A percentile compares a stretch with the other conserved stretches of the same genome.
Conservation (phyloP, 2,329 filamentous ascomycete species). For the Colletotrichum kahawae region DNA sequence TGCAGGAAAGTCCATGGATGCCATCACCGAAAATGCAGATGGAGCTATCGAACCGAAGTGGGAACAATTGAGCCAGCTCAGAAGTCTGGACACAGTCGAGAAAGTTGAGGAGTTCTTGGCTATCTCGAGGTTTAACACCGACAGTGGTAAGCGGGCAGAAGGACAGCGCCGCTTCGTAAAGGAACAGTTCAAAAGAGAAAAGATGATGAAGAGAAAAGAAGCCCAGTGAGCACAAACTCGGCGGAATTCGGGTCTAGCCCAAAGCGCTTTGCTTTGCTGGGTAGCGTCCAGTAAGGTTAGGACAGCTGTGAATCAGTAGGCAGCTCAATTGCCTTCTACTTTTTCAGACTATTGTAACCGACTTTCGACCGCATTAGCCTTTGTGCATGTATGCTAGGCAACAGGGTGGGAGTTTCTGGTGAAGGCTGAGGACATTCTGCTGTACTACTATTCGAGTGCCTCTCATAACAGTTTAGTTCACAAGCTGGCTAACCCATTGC, state of each 20-base stretch:
- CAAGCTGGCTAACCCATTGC: neutral
- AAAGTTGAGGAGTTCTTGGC: conserved; percentile 64
- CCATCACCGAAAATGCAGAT: conserved; percentile 46
- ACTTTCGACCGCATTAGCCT: neutral
- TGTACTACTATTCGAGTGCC: neutral
- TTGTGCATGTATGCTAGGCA: neutral
- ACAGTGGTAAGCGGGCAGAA: conserved; percentile 9
- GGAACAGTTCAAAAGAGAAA: neutral
- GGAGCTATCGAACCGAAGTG: conserved; percentile 55
- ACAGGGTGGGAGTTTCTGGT: neutral
- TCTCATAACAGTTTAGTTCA: neutral
- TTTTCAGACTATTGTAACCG: neutral
- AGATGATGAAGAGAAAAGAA: neutral
- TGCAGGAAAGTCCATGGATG: conserved; percentile 57
- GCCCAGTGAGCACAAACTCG: neutral
- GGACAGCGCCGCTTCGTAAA: conserved; percentile 13
- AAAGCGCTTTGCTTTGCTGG: neutral
- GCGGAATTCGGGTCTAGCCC: neutral
- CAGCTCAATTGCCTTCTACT: neutral
- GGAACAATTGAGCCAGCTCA: conserved; percentile 59
- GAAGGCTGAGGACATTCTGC: neutral
- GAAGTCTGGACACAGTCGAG: conserved; percentile 53
- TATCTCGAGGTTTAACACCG: conserved; percentile 49
- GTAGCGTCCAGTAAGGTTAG: neutral
- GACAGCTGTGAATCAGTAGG: neutral